A percentile compares a stretch with the other conserved stretches of the same genome.
Evolutionary conservation across 495 filamentous ascomycete genomes (phyloP).

Genomic region (Hypoxylon subgilvum): DNA sequence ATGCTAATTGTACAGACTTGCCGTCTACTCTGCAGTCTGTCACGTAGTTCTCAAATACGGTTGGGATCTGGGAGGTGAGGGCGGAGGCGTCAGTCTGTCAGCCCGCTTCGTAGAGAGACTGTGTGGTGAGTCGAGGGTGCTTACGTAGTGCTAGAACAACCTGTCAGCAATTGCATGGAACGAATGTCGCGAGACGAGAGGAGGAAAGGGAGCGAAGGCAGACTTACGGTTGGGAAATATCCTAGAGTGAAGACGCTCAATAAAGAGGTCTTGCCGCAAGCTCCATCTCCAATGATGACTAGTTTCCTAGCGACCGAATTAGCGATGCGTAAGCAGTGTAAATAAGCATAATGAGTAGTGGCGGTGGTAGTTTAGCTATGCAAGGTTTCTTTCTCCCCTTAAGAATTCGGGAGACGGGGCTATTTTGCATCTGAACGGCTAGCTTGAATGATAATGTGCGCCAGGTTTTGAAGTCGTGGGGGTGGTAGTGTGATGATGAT

Average conservation of each 20-base stretch:
- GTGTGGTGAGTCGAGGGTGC: slow-evolving; percentile 40
- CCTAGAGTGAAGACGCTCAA: slow-evolving; percentile 97
- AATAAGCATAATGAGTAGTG: not conserved
- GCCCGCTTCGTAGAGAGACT: slow-evolving; percentile 44
- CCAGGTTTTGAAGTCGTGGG: slow-evolving; percentile 24
- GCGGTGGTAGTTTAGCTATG: not conserved
- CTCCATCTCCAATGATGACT: slow-evolving; percentile 98
- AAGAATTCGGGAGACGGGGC: not conserved
- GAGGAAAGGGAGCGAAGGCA: not conserved
- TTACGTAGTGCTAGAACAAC: slow-evolving; percentile 70
- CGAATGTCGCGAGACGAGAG: not conserved
- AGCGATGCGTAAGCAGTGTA: slow-evolving; percentile 6
- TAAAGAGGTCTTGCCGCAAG: slow-evolving; percentile 97
- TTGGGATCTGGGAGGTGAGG: slow-evolving; percentile 74
- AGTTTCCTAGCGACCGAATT: slow-evolving; percentile 72
- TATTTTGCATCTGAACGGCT: slow-evolving; percentile 1
- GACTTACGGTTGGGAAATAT: slow-evolving; percentile 94
- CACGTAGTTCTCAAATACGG: slow-evolving; percentile 99
- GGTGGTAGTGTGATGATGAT: slow-evolving; percentile 8
- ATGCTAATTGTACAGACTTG: slow-evolving; percentile 93
- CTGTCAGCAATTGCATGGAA: slow-evolving; percentile 26
- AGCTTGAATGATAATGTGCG: slow-evolving; percentile 14
- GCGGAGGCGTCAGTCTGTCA: slow-evolving; percentile 28
- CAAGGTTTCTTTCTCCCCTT: too few species aligned
- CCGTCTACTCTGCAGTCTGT: slow-evolving; percentile 98